Conservation (phyloP, 148 eudicot genomes). For the Rhododendron williamsianum region DNA sequence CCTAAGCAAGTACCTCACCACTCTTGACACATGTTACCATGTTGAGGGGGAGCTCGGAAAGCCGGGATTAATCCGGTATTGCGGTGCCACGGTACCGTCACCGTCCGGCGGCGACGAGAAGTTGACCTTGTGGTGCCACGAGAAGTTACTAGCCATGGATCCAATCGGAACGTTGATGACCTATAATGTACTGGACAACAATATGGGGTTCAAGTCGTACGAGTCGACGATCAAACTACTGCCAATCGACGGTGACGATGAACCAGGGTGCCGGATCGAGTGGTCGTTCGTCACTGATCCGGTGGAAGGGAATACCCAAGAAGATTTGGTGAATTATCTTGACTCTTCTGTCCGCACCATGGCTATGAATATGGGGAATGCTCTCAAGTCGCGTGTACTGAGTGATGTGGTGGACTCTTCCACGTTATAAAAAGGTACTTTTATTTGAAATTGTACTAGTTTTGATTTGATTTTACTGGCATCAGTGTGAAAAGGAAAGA, state of each 20-base stretch:
- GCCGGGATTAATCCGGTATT: slow-evolving; percentile 41
- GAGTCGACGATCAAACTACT: not conserved
- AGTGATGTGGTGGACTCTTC: not conserved
- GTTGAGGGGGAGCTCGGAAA: slow-evolving; percentile 30
- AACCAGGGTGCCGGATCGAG: slow-evolving; percentile 15
- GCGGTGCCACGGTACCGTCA: slow-evolving; percentile 22
- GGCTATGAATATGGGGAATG: slow-evolving; percentile 17
- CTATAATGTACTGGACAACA: slow-evolving; percentile 18
- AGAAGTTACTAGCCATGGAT: slow-evolving; percentile 33
- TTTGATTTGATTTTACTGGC: not conserved
- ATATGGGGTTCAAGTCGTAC: slow-evolving; percentile 18
- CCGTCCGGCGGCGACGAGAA: slow-evolving; percentile 7
- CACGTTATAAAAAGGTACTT: not conserved
- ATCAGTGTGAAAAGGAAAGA: not conserved
- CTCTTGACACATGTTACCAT: slow-evolving; percentile 28
- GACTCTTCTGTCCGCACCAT: slow-evolving; percentile 9
- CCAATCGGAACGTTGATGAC: slow-evolving; percentile 10
- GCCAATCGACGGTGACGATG: not conserved
- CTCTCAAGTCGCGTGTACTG: not conserved
- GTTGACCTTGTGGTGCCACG: slow-evolving; percentile 28
- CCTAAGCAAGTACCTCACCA: slow-evolving; percentile 32
- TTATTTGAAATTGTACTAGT: not conserved
- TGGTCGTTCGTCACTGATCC: slow-evolving; percentile 25
- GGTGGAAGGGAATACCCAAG: slow-evolving; percentile 13
- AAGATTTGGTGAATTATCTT: slow-evolving; percentile 12